Evolutionary conservation across 495 filamentous ascomycete species (phyloP).

Genomic region (Beverwykella pulmonaria): DNA sequence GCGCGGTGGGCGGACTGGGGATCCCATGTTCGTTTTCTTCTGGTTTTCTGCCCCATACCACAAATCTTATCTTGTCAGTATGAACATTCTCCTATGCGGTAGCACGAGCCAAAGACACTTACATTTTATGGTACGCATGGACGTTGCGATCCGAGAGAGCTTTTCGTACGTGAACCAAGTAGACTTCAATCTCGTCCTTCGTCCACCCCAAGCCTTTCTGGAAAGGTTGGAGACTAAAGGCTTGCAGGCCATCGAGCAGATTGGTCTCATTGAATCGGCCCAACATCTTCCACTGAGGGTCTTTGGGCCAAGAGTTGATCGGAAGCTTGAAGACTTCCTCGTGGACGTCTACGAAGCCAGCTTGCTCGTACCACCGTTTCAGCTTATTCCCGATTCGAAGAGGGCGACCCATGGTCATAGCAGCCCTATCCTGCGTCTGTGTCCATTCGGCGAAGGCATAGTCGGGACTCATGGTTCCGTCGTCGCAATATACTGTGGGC

Average conservation of each 20-base stretch:
- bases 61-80: slow-evolving; percentile 36
- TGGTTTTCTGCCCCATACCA: slow-evolving; percentile 45
- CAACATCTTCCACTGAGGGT: slow-evolving; percentile 46
- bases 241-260: slow-evolving; percentile 52
- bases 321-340: slow-evolving; percentile 49
- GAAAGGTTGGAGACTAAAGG: slow-evolving; percentile 48
- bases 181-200: slow-evolving; percentile 51
- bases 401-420: slow-evolving; percentile 40
- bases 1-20: slow-evolving; percentile 8
- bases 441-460: slow-evolving; percentile 51
- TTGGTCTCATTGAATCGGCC: slow-evolving; percentile 49
- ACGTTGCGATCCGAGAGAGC: slow-evolving; percentile 47
- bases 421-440: slow-evolving; percentile 40
- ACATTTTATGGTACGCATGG: slow-evolving; percentile 52
- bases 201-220: slow-evolving; percentile 51
- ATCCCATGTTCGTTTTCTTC: slow-evolving; percentile 27
- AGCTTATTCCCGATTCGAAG: slow-evolving; percentile 46
- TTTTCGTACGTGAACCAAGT: slow-evolving; percentile 47
- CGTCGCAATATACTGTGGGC: slow-evolving; percentile 43
- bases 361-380: slow-evolving; percentile 46
- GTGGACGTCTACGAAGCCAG: slow-evolving; percentile 48
- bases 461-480: slow-evolving; percentile 44
- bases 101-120: slow-evolving; percentile 22
- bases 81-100: no score
- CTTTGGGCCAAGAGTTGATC: slow-evolving; percentile 47